These are phyloP conservation scores for Coemansia sp. DNA, from an alignment of 192 early-diverging fungal genomes.

Conservation along the genomic window DNA sequence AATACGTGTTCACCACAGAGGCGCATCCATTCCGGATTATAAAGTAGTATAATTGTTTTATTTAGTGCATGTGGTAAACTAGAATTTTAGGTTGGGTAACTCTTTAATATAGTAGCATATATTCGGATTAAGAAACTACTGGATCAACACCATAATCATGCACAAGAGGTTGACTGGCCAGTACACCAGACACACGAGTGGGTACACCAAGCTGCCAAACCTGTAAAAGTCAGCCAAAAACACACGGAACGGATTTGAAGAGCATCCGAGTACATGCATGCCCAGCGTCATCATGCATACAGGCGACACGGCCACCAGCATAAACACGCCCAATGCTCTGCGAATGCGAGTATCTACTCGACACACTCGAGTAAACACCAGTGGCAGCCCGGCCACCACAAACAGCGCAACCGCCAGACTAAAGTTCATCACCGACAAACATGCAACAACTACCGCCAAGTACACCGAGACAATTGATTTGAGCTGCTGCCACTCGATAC, in stretches of 20 bases:
- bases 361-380: slow-evolving; percentile 58
- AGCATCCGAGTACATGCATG: slow-evolving; percentile 37
- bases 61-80: not conserved
- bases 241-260: slow-evolving; percentile 50
- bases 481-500: slow-evolving; percentile 47
- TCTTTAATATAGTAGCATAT: not conserved
- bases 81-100: too few species aligned
- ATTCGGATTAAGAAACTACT: slow-evolving; percentile 11
- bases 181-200: slow-evolving; percentile 66
- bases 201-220: slow-evolving; percentile 62
- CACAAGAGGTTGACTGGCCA: slow-evolving; percentile 63
- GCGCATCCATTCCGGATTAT: slow-evolving; percentile 77
- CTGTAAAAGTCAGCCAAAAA: slow-evolving; percentile 64
- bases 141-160: slow-evolving; percentile 44
- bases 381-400: slow-evolving; percentile 60
- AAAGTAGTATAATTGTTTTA: not conserved
- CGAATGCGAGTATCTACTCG: slow-evolving; percentile 6
- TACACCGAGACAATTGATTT: slow-evolving; percentile 43
- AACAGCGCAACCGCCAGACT: slow-evolving; percentile 65
- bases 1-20: slow-evolving; percentile 94
- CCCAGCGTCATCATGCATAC: slow-evolving; percentile 57
- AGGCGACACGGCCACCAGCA: slow-evolving; percentile 55
- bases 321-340: slow-evolving; percentile 8
- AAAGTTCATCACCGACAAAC: slow-evolving; percentile 71
- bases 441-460: slow-evolving; percentile 62